Evolutionary conservation across 176 grass and related monocot species (phyloP).

Genomic region (Hordeum vulgare): MorexV3_pseudomolecules_assembly NC_058523.1:168302427-168302926

Average conservation of each 20-base stretch:
- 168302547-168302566: neutral
- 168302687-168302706: neutral
- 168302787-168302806: neutral
- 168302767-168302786: no score
- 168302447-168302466: neutral
- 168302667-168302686: neutral
- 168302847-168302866: neutral
- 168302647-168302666: neutral
- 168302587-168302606: slow-evolving; percentile 20
- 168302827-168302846: neutral
- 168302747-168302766: neutral
- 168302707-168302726: neutral
- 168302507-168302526: neutral
- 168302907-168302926: slow-evolving; percentile 3
- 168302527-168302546: neutral
- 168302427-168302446: neutral
- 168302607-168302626: neutral
- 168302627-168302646: neutral
- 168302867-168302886: slow-evolving; percentile 14
- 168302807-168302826: neutral
- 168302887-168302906: slow-evolving; percentile 16
- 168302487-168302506: slow-evolving; percentile 15
- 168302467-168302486: slow-evolving; percentile 33
- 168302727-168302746: neutral
- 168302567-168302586: slow-evolving; percentile 8